These are phyloP conservation scores for Plicaturopsis crispa DNA, from an alignment of 768 basidiomycete genomes.

Conservation along the genomic window DNA sequence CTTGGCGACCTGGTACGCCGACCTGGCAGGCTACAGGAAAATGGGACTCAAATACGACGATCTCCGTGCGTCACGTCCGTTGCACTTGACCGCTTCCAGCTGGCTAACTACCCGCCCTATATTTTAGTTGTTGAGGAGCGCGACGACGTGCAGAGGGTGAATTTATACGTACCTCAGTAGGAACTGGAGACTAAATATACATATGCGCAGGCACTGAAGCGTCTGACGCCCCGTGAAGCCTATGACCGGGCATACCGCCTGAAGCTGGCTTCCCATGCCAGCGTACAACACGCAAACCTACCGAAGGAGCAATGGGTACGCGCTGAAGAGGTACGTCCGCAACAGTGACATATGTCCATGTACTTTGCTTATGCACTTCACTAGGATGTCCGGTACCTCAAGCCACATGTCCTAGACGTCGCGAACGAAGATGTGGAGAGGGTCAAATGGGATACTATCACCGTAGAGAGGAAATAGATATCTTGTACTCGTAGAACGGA, in stretches of 20 bases:
- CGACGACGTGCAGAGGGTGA: conserved; percentile 69
- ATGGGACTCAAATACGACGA: conserved; percentile 94
- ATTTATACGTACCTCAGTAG: background rate
- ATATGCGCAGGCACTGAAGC: conserved; percentile 61
- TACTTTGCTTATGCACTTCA: conserved; percentile 7
- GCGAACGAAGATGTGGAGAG: conserved; percentile 74
- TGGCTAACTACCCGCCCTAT: conserved; percentile 7
- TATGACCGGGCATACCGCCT: conserved; percentile 92
- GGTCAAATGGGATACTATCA: conserved; percentile 70
- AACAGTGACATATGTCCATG: too few species aligned
- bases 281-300: conserved; percentile 71
- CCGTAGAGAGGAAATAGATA: conserved; percentile 60
- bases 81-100: conserved; percentile 4
- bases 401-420: conserved; percentile 67
- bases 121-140: conserved; percentile 69
- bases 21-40: conserved; percentile 75
- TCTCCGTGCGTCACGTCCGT: conserved; percentile 55
- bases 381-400: conserved; percentile 88
- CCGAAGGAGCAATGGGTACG: conserved; percentile 78
- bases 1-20: conserved; percentile 75
- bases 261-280: conserved; percentile 75
- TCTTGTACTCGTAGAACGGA: conserved; percentile 9
- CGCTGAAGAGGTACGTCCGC: conserved; percentile 58
- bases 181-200: background rate
- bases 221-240: conserved; percentile 68